Conservation (phyloP, 768 basidiomycete species). For the Xerocomellus chrysenteron region DNA sequence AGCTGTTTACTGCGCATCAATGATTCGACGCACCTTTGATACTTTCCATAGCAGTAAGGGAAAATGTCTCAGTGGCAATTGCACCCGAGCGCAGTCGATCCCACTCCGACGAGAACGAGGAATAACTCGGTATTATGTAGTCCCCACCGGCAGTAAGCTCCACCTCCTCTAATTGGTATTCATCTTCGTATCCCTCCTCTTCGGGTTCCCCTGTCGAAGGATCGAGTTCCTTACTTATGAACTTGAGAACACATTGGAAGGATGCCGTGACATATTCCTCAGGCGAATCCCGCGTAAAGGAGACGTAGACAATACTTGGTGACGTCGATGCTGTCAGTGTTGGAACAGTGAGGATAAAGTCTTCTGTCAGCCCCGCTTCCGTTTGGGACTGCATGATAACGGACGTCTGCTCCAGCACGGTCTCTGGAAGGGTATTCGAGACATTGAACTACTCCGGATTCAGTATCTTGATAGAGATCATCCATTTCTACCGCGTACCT, state of each 20-base stretch:
- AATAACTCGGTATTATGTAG: slow-evolving; percentile 95
- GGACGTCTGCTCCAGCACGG: slow-evolving; percentile 90
- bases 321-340: slow-evolving; percentile 67
- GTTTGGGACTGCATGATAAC: slow-evolving; percentile 87
- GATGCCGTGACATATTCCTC: slow-evolving; percentile 77
- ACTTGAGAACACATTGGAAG: slow-evolving; percentile 90
- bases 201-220: slow-evolving; percentile 94
- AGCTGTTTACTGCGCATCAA: slow-evolving; percentile 7
- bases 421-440: slow-evolving; percentile 94
- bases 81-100: slow-evolving; percentile 81
- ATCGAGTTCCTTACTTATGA: slow-evolving; percentile 96
- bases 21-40: slow-evolving; percentile 71
- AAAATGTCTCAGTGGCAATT: slow-evolving; percentile 88
- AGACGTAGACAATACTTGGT: slow-evolving; percentile 88
- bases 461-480: slow-evolving; percentile 2
- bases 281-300: slow-evolving; percentile 82
- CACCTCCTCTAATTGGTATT: slow-evolving; percentile 95
- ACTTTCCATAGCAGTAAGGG: slow-evolving; percentile 87
- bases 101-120: slow-evolving; percentile 93
- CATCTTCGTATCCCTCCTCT: slow-evolving; percentile 98
- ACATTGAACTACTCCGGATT: slow-evolving; percentile 77
- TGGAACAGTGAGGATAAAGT: slow-evolving; percentile 88
- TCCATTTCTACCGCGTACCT: slow-evolving; percentile 49
- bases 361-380: slow-evolving; percentile 78
- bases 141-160: slow-evolving; percentile 91